Evolutionary conservation across 768 basidiomycete genomes (phyloP), one percentile per base, ranked within the genome.

Genomic region (Lactarius trivialis): DNA sequence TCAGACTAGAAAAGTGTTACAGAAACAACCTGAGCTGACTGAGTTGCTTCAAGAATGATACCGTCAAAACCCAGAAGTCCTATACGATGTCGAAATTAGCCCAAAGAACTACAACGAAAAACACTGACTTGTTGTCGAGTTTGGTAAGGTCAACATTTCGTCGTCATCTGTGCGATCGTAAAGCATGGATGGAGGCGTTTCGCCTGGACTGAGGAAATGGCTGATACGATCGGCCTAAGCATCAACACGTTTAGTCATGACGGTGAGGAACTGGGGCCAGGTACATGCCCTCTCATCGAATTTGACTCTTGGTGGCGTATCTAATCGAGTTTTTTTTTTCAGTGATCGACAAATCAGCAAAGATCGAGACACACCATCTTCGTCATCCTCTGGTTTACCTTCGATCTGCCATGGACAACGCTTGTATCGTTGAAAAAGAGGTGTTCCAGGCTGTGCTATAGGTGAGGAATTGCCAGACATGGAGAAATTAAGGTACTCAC

Each of bases 351-450:
- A 33, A 9, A 58, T 51, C 34, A 12, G 8, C 8, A 8, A 37
- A 7, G 41, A n/a, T 8, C 11, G 19, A 32, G 50, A 48, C 67
- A 70, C 65, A 88, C 89, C 87, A 70, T 91, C 89, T 76, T 91
- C 88, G 60, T 91, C 89, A 60, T 90, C 89, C 72, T 91, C 89
- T 28, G 88, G 88, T 55, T 74, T 76, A 4, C 86, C 87, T 71
- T 90, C 86, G 39, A 97, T 81, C 70, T 89, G 85, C 93, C 93
- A 97, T 45, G 86, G 89, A 73, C 93, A 96, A 37, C 93, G 86
- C 69, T 93, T 91, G 71, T 95, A 93, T 14, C 87, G 80, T 70
- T 97, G 93, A 70, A 97, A 97, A 26, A 93, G 74, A 4, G 93
- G 86, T 1, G 93, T 86, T 7, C 93, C 93, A 33, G 91, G 89